These are phyloP conservation scores for Cryoendolithus antarcticus DNA, from an alignment of 2,329 filamentous ascomycete species.

Conservation along the genomic window DNA sequence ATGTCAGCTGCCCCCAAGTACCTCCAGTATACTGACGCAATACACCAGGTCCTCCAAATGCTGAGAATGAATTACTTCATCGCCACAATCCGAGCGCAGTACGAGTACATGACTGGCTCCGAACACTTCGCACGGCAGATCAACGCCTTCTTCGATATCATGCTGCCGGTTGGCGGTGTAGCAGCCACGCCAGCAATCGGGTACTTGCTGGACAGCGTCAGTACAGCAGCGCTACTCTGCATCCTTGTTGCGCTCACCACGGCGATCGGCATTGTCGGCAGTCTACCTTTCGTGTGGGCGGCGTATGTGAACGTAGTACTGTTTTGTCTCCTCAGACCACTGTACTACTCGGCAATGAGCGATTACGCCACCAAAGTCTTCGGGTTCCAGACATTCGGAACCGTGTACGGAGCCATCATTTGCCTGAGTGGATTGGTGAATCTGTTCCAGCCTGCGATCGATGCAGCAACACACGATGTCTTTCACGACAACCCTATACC, in stretches of 20 bases:
- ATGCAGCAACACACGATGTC: conserved; percentile 60
- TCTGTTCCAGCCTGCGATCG: conserved; percentile 68
- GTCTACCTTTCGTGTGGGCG: conserved; percentile 57
- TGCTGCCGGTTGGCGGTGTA: conserved; percentile 69
- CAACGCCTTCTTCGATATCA: conserved; percentile 74
- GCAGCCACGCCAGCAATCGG: conserved; percentile 77
- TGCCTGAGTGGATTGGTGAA: conserved; percentile 73
- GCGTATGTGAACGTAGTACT: conserved; percentile 65
- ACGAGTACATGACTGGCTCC: conserved; percentile 63
- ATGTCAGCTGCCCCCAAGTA: no score
- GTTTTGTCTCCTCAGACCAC: conserved; percentile 73
- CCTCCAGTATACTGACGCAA: no score
- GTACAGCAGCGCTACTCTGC: conserved; percentile 57
- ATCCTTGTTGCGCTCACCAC: conserved; percentile 62
- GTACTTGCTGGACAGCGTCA: conserved; percentile 60
- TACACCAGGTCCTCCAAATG: conserved; percentile 16
- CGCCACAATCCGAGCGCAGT: conserved; percentile 68
- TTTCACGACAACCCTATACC: conserved; percentile 64
- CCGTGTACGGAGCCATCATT: conserved; percentile 81
- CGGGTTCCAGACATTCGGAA: conserved; percentile 81
- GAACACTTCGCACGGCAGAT: conserved; percentile 50
- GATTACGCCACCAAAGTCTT: conserved; percentile 89
- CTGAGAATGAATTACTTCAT: conserved; percentile 77
- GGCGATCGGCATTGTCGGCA: conserved; percentile 63
- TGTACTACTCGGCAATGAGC: conserved; percentile 75